phyloP scores from a whole-genome alignment of 176 grass and related monocot genomes.

The Elaeis guineensis region DNA sequence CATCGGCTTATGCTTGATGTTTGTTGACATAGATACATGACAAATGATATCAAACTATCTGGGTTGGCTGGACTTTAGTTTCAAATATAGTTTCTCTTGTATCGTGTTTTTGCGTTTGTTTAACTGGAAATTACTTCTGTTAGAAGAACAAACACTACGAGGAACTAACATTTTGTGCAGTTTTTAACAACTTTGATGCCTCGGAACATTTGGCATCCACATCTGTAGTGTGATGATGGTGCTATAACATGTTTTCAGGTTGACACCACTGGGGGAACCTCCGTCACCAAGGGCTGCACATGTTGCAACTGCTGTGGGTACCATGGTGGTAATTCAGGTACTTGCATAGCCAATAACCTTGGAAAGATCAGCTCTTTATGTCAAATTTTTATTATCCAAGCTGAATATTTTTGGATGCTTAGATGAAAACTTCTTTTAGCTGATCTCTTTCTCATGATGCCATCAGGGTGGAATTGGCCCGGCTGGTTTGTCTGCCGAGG shows the following conservation, averaged over 20 bases:
- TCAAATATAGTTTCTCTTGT: too few relatives aligned
- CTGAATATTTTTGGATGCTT: too few relatives aligned
- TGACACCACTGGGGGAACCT: constrained; percentile 88
- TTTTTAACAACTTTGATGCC: too few relatives aligned
- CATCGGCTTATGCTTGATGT: too few relatives aligned
- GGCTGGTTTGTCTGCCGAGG: constrained; percentile 91
- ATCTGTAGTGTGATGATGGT: background rate
- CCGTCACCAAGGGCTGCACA: constrained; percentile 98
- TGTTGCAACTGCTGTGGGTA: constrained; percentile 93
- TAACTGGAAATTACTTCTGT: too few relatives aligned
- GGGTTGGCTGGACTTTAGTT: background rate
- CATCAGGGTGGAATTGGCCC: constrained; percentile 94
- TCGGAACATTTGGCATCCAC: too few relatives aligned
- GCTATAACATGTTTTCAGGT: constrained; percentile 32
- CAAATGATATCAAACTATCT: background rate
- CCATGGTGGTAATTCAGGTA: constrained; percentile 99
- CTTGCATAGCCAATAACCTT: background rate
- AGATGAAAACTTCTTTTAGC: background rate
- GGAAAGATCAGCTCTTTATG: background rate
- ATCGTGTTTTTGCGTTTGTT: too few relatives aligned
- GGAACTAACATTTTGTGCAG: too few relatives aligned
- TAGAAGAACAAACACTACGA: too few relatives aligned
- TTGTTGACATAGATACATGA: too few relatives aligned
- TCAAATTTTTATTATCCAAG: too few relatives aligned
- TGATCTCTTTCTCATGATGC: constrained; percentile 7